These are phyloP conservation scores for Lecanicillium sp. DNA, from an alignment of 2,329 filamentous ascomycete species.

Conservation along the genomic window DNA sequence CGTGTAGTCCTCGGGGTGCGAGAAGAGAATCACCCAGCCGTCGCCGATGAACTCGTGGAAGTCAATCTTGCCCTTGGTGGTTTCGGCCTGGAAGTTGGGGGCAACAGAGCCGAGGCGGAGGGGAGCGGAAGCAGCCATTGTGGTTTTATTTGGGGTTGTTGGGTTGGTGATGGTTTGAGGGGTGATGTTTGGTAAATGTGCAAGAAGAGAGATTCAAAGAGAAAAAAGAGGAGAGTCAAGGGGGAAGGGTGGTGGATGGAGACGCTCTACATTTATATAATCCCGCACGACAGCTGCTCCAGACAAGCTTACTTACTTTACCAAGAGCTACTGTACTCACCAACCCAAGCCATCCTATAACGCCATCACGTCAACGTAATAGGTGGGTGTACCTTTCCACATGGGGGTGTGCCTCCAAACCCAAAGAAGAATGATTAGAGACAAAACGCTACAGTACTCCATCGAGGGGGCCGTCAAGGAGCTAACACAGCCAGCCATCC, in stretches of 20 bases:
- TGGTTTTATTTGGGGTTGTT: slow-evolving; percentile 6
- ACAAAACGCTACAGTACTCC: no score
- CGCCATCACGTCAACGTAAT: slow-evolving; percentile 1
- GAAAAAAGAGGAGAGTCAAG: background rate
- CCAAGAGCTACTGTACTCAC: no score
- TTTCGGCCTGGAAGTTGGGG: slow-evolving; percentile 79
- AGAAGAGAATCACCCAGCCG: slow-evolving; percentile 78
- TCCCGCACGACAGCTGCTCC: background rate
- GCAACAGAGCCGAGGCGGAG: slow-evolving; percentile 60
- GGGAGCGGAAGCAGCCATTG: slow-evolving; percentile 23
- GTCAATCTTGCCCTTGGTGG: slow-evolving; percentile 68
- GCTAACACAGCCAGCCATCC: no score
- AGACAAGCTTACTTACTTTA: background rate
- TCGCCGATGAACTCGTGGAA: slow-evolving; percentile 76
- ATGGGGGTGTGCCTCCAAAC: no score
- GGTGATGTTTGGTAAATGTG: background rate
- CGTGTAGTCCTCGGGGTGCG: slow-evolving; percentile 84
- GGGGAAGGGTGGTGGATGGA: background rate
- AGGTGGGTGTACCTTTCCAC: no score
- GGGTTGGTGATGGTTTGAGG: background rate
- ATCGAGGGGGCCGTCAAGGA: no score
- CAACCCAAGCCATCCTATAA: no score
- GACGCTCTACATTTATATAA: background rate
- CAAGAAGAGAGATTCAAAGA: background rate
- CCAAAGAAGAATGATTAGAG: no score